A percentile compares a stretch with the other conserved stretches of the same genome.
phyloP scores from a whole-genome alignment of 2,329 filamentous ascomycete genomes.

The Talaromyces sp. region DNA sequence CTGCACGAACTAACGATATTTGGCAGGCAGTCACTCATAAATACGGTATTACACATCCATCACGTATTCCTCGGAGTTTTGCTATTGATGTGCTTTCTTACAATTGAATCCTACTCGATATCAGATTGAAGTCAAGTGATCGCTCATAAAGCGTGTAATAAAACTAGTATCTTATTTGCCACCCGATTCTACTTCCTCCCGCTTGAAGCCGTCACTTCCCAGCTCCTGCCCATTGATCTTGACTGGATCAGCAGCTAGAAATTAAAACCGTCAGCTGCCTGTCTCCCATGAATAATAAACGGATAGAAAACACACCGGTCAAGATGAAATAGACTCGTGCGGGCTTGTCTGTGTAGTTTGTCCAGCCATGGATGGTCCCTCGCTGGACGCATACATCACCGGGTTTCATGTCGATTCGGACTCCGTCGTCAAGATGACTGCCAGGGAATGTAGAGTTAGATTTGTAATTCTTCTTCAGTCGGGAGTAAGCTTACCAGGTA shows the following conservation, averaged over 20 bases:
- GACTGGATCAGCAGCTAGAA: slow-evolving; percentile 5
- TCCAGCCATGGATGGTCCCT: slow-evolving; percentile 11
- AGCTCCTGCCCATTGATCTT: slow-evolving; percentile 5
- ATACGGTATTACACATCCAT: slow-evolving; percentile 1
- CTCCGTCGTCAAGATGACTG: slow-evolving; percentile 11
- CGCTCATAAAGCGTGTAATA: not conserved
- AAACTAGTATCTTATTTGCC: not conserved
- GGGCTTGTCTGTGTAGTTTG: slow-evolving; percentile 4
- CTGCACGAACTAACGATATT: no score
- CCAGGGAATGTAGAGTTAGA: not conserved
- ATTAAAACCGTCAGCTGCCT: not conserved
- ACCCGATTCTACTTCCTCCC: slow-evolving; percentile 4
- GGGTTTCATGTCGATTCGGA: slow-evolving; percentile 11
- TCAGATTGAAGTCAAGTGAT: not conserved
- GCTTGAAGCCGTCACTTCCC: slow-evolving; percentile 1
- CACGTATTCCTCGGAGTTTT: not conserved
- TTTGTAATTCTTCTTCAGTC: no score
- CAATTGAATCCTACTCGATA: not conserved
- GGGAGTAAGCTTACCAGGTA: not conserved
- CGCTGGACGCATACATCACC: slow-evolving; percentile 9
- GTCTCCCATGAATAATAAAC: not conserved
- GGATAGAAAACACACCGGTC: not conserved
- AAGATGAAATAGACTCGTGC: slow-evolving; percentile 12
- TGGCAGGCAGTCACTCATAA: not conserved
- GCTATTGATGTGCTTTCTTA: not conserved